phyloP scores from a whole-genome alignment of 176 grass and related monocot genomes.

The Olyra latifolia region DNA sequence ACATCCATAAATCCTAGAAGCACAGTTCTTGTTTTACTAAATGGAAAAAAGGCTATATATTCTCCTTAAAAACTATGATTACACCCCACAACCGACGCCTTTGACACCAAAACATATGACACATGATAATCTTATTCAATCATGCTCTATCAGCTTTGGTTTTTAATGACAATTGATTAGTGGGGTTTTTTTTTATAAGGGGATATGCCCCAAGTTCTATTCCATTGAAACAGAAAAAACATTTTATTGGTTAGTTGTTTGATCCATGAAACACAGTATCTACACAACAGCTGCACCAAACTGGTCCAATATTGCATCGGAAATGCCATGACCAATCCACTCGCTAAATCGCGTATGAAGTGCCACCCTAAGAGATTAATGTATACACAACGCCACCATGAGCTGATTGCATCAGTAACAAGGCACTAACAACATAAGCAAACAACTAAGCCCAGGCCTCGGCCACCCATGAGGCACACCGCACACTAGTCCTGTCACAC shows the following conservation, averaged over 20 bases:
- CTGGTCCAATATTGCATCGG: not conserved
- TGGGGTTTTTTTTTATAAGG: no score
- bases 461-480: not conserved
- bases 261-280: not conserved
- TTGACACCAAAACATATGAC: not conserved
- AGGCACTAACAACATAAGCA: not conserved
- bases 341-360: not conserved
- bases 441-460: not conserved
- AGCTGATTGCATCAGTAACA: not conserved
- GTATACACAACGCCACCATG: not conserved
- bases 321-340: not conserved
- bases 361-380: not conserved
- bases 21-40: not conserved
- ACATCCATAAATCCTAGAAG: not conserved
- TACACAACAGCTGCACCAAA: slow-evolving; percentile 4
- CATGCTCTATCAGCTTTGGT: not conserved
- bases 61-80: slow-evolving; percentile 1
- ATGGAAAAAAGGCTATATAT: not conserved
- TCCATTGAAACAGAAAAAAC: no score
- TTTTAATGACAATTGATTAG: not conserved
- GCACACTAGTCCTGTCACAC: not conserved
- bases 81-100: not conserved
- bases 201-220: no score
- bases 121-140: not conserved
- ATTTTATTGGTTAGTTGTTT: not conserved